Evolutionary conservation across 257 asterid species (phyloP).

Genomic region (Parsonsia alboflavescens): DNA sequence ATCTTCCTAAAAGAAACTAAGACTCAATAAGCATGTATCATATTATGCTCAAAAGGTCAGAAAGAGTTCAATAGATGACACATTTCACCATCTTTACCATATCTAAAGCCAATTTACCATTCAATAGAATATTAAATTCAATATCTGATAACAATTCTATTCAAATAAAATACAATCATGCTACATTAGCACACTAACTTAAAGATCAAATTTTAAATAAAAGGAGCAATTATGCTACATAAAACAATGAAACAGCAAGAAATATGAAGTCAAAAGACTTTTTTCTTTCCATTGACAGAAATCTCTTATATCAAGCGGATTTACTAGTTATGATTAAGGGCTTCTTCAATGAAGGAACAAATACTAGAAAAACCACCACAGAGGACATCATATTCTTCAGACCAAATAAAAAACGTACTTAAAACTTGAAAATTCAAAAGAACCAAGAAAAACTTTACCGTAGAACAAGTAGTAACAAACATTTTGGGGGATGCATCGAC

Average conservation of each 20-base stretch:
- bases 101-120: background rate
- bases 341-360: background rate
- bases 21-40: slow-evolving; percentile 7
- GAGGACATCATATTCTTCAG: background rate
- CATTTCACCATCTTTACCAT: background rate
- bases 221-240: background rate
- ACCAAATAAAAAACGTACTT: background rate
- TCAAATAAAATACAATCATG: background rate
- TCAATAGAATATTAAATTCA: background rate
- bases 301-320: background rate
- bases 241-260: background rate
- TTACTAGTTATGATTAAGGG: background rate
- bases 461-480: slow-evolving; percentile 52
- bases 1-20: slow-evolving; percentile 50
- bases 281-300: background rate
- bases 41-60: slow-evolving; percentile 2
- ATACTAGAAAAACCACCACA: background rate
- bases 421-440: background rate
- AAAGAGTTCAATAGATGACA: background rate
- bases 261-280: background rate
- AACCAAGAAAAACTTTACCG: slow-evolving; percentile 26
- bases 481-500: slow-evolving; percentile 97
- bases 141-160: background rate
- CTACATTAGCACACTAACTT: background rate
- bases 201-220: background rate